These are phyloP conservation scores for Angomonas deanei DNA, from an alignment of 208 protist genomes.

Conservation along the genomic window DNA sequence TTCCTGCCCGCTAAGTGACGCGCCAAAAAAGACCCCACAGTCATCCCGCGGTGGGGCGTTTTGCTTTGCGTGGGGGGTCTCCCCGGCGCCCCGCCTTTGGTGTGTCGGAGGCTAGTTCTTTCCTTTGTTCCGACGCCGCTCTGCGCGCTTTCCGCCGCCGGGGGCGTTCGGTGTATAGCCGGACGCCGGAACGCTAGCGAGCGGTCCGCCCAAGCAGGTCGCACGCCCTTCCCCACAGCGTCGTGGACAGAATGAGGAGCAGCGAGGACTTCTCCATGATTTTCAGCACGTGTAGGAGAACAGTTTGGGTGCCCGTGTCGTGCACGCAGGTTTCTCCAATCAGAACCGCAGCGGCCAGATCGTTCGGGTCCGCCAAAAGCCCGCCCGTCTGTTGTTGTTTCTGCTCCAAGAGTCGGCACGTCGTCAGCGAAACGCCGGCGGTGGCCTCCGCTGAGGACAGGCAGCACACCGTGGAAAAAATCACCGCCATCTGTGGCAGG, in stretches of 20 bases:
- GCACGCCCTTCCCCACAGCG: not conserved
- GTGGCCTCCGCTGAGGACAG: not conserved
- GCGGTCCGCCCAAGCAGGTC: not conserved
- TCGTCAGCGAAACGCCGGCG: not conserved
- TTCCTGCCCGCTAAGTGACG: too few relatives aligned
- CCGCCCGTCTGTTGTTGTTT: not conserved
- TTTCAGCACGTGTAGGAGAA: not conserved
- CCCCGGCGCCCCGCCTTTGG: too few relatives aligned
- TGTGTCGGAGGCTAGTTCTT: too few relatives aligned
- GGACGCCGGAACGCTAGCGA: not conserved
- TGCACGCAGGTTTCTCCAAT: not conserved
- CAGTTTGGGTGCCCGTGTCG: not conserved
- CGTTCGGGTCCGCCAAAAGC: not conserved
- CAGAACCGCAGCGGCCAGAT: not conserved
- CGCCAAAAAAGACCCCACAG: too few relatives aligned
- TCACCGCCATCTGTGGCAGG: not conserved
- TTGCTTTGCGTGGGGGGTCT: too few relatives aligned
- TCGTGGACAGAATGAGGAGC: not conserved
- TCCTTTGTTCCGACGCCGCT: too few relatives aligned
- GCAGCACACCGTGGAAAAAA: slow-evolving; percentile 1
- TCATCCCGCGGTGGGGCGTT: too few relatives aligned
- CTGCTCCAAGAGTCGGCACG: not conserved
- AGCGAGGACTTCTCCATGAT: not conserved
- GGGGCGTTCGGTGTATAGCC: too few relatives aligned
- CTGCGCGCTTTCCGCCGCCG: too few relatives aligned